phyloP scores from a whole-genome alignment of 805 yeast species.

The Diddensiella santjacobensis region DNA sequence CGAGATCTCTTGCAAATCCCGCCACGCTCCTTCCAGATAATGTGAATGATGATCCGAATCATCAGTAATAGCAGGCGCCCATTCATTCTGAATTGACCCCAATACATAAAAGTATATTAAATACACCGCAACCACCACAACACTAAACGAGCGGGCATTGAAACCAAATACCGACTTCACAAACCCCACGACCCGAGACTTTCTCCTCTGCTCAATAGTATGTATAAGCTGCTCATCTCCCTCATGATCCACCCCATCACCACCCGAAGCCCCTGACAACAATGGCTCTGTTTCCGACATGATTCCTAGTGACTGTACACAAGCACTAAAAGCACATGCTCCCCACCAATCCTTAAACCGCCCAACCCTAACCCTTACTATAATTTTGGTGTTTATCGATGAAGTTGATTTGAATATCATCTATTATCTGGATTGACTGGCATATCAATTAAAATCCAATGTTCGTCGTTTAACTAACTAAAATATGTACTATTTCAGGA shows the following conservation, averaged over 20 bases:
- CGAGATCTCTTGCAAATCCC: slow-evolving; percentile 66
- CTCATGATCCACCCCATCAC: background rate
- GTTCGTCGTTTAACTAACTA: too few relatives aligned
- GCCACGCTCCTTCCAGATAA: slow-evolving; percentile 49
- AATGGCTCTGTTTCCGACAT: background rate
- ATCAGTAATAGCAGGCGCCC: background rate
- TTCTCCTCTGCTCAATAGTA: background rate
- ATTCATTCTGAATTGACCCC: background rate
- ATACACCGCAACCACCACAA: slow-evolving; percentile 19
- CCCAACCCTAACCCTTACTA: background rate
- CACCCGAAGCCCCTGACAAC: background rate
- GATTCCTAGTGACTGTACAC: too few relatives aligned
- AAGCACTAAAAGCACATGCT: background rate
- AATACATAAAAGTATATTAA: background rate
- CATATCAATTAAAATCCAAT: too few relatives aligned
- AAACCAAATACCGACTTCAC: slow-evolving; percentile 23
- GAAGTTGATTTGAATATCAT: too few relatives aligned
- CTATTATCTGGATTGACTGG: too few relatives aligned
- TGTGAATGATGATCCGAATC: background rate
- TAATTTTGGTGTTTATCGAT: too few relatives aligned
- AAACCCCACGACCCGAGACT: slow-evolving; percentile 7
- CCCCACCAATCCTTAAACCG: background rate
- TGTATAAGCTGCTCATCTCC: background rate
- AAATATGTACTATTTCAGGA: too few relatives aligned
- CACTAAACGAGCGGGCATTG: slow-evolving; percentile 23